Base-by-base conservation (phyloP, 495 filamentous ascomycete species). In the Trypethelium eluteriae region DNA sequence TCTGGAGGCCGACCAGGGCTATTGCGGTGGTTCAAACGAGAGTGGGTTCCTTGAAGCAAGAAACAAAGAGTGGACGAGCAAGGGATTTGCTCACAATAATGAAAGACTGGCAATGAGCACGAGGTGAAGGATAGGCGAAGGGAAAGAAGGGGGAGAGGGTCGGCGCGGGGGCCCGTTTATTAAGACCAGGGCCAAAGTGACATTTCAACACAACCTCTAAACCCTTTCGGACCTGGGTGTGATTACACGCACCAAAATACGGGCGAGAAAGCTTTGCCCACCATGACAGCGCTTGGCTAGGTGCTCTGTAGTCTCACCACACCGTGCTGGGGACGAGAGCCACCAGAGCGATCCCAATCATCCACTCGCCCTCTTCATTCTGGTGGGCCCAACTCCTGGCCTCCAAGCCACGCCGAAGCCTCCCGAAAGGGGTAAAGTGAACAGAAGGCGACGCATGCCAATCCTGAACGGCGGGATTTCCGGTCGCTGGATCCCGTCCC, bases 81-180 rank as follows among this genome's bases (percentile, higher is more conserved):
- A 75, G 77, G 76, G 74, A 70, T 73, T 64, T 75, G 76, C 75
- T 76, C 76, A 66, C 53, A 64, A 62, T 66, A 69, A 62, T 66
- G 70, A 63, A 63, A 66, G 65, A 67, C 44, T 67, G 68, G 65
- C 65, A 66, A 25, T 66, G 56, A 36, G 53, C 53, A 59, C 53
- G 53, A 46, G 49, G 47, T 66, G 49, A 69, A 72, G 68, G 59
- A 66, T 53, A 18, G 59, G 35, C 62, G 53, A 65, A 41, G 67
- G 64, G 62, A 68, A 62, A 64, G 50, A 41, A 66, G 67, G 63
- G 57, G 62, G 41, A 63, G 53, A 47, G 56, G 63, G 16, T 38
- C 47, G 62, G 62, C 62, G 44, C 62, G 44, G 63, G 66, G 39
- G 12, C 38, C 41, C 38, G 62, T 39, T 63, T 39, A 63, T 63